phyloP scores from a whole-genome alignment of 192 early-diverging fungal genomes.

The Coemansia sp. region DNA sequence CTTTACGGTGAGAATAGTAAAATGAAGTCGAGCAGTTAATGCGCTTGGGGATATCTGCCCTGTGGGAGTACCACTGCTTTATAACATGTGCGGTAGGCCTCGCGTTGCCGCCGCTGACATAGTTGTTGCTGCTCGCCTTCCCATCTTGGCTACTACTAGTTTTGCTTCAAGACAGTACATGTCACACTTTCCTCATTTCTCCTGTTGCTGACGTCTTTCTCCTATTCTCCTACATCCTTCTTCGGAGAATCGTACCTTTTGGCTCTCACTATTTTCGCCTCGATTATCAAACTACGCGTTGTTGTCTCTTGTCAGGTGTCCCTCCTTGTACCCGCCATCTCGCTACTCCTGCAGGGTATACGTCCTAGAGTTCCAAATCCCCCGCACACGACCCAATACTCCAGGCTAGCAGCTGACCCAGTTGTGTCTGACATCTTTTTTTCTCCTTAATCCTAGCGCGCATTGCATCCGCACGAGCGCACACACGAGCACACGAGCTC shows the following conservation, averaged over 20 bases:
- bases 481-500: background rate
- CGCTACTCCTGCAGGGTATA: background rate
- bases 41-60: background rate
- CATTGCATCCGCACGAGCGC: conserved; percentile 1
- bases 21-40: background rate
- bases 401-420: background rate
- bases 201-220: background rate
- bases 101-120: background rate
- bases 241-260: background rate
- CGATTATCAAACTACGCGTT: background rate
- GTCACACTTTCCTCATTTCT: background rate
- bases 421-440: background rate
- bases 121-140: conserved; percentile 1
- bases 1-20: conserved; percentile 4
- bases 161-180: conserved; percentile 2
- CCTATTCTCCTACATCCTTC: background rate
- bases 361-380: background rate
- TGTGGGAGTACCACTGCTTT: conserved; percentile 1
- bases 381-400: conserved; percentile 2
- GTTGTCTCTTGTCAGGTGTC: background rate
- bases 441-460: background rate
- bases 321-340: background rate
- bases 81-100: background rate
- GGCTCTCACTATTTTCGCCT: background rate
- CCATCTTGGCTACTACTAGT: background rate